Conservation (phyloP, 108 stramenopile genomes). For the Discostella stelligeroides region DNA sequence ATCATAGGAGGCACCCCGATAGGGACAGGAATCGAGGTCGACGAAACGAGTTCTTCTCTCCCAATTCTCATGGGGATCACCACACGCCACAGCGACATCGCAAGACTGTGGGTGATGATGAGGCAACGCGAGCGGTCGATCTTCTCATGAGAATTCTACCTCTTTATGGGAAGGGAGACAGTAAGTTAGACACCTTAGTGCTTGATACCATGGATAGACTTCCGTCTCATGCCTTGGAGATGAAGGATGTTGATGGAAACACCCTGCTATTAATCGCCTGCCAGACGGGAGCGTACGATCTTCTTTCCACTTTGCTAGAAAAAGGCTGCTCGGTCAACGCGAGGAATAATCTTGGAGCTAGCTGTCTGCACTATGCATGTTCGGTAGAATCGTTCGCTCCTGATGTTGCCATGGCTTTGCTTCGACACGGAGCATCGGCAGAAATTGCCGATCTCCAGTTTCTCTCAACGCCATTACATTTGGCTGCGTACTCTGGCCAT, state of each 20-base stretch:
- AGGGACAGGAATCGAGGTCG: conserved; percentile 1
- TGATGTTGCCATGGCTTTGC: conserved; percentile 43
- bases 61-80: neutral
- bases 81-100: conserved; percentile 1
- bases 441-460: conserved; percentile 47
- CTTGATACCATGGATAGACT: conserved; percentile 48
- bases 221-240: conserved; percentile 42
- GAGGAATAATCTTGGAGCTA: conserved; percentile 49
- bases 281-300: conserved; percentile 46
- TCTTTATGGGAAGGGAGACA: conserved; percentile 44
- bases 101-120: conserved; percentile 12
- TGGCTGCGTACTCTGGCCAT: conserved; percentile 50
- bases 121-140: conserved; percentile 41
- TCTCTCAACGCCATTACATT: conserved; percentile 59
- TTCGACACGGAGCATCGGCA: conserved; percentile 46
- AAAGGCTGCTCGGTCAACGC: conserved; percentile 54
- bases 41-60: neutral
- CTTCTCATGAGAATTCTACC: conserved; percentile 39
- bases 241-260: conserved; percentile 41
- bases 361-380: conserved; percentile 45
- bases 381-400: conserved; percentile 50
- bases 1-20: conserved; percentile 4
- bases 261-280: conserved; percentile 47
- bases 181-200: conserved; percentile 36
- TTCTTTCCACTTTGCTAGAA: conserved; percentile 34